Evolutionary conservation across 2,329 filamentous ascomycete genomes (phyloP).

Genomic region (Alternaria atra): DNA sequence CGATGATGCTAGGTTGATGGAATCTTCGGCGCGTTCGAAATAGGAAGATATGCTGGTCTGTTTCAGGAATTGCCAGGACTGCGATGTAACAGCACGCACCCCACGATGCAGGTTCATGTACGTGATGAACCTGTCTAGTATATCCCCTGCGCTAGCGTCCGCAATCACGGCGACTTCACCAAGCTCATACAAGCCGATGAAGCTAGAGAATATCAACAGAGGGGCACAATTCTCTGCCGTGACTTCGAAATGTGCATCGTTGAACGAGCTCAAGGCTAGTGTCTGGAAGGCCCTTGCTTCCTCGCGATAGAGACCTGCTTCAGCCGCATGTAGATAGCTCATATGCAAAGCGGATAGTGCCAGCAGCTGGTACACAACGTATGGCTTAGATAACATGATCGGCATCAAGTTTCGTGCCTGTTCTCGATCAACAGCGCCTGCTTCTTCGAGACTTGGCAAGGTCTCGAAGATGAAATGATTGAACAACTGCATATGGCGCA

Average conservation of each 20-base stretch:
- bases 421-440: background rate
- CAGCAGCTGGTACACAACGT: background rate
- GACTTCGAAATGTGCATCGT: background rate
- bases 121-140: conserved; percentile 1
- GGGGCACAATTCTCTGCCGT: background rate
- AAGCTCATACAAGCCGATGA: background rate
- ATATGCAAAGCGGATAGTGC: background rate
- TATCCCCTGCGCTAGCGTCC: background rate
- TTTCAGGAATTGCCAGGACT: background rate
- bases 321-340: background rate
- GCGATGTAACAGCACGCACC: background rate
- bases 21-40: background rate
- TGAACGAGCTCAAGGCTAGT: background rate
- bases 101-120: conserved; percentile 8
- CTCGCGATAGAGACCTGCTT: background rate
- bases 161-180: background rate
- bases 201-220: background rate
- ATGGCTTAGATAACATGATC: background rate
- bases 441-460: conserved; percentile 11
- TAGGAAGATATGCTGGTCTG: background rate
- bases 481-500: conserved; percentile 33
- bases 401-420: conserved; percentile 3
- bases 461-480: conserved; percentile 30
- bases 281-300: background rate
- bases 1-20: background rate